Evolutionary conservation across 2,329 filamentous ascomycete species (phyloP).

Genomic region (Ciborinia camelliae): DNA sequence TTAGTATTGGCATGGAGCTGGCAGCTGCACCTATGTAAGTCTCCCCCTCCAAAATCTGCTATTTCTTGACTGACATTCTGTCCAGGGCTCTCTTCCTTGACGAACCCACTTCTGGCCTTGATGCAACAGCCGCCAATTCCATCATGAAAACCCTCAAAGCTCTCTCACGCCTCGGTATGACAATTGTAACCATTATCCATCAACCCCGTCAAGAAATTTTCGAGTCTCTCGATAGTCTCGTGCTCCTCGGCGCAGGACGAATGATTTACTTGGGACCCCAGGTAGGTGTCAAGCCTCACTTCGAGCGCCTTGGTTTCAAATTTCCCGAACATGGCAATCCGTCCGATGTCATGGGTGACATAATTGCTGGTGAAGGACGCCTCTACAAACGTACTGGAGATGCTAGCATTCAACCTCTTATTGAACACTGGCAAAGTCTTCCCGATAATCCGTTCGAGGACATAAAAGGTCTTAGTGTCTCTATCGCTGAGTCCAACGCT

Average conservation of each 20-base stretch:
- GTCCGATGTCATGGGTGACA: constrained; percentile 58
- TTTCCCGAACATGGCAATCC: constrained; percentile 51
- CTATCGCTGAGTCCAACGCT: constrained; percentile 41
- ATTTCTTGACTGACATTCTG: neutral
- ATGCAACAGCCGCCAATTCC: constrained; percentile 60
- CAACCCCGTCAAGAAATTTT: constrained; percentile 54
- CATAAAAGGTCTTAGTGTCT: constrained; percentile 23
- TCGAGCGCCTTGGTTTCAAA: constrained; percentile 50
- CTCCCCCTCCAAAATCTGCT: neutral
- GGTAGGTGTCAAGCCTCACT: constrained; percentile 45
- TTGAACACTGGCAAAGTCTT: constrained; percentile 45
- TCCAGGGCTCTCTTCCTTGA: constrained; percentile 54
- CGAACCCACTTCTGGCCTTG: constrained; percentile 59
- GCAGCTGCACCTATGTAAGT: constrained; percentile 50
- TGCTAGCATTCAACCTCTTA: constrained; percentile 48
- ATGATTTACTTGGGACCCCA: constrained; percentile 53
- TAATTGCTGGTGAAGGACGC: constrained; percentile 55
- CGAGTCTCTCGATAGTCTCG: constrained; percentile 57
- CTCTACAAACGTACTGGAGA: constrained; percentile 48
- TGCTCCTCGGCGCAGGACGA: constrained; percentile 59
- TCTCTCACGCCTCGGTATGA: constrained; percentile 53
- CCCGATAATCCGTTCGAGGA: neutral
- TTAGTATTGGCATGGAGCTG: constrained; percentile 59
- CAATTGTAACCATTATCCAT: constrained; percentile 54
- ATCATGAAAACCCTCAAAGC: constrained; percentile 61